phyloP scores from a whole-genome alignment of 169 alveolate species.

The Plasmodium berghei region DNA sequence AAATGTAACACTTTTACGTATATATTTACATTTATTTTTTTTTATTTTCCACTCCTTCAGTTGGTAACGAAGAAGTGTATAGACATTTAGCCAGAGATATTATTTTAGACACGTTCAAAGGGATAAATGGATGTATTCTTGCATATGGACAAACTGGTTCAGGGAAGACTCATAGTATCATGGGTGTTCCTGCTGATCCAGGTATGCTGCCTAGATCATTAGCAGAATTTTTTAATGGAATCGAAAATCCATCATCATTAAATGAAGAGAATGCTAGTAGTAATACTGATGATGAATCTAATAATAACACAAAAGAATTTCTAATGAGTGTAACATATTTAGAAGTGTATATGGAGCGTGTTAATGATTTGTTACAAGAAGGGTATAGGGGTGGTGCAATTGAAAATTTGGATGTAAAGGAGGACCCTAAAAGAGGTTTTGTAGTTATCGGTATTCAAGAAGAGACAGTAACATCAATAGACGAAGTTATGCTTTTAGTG shows the following conservation, averaged over 20 bases:
- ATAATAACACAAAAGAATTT: constrained; percentile 85
- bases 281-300: constrained; percentile 81
- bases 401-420: constrained; percentile 87
- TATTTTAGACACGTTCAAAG: constrained; percentile 84
- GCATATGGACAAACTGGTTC: constrained; percentile 88
- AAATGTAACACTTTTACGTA: no score
- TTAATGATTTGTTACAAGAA: constrained; percentile 87
- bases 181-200: constrained; percentile 88
- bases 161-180: constrained; percentile 85
- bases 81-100: constrained; percentile 84
- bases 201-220: constrained; percentile 86
- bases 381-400: constrained; percentile 83
- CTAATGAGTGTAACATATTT: constrained; percentile 88
- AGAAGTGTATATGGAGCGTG: constrained; percentile 90
- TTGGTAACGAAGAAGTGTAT: constrained; percentile 84
- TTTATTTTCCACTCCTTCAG: constrained; percentile 26
- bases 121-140: constrained; percentile 86
- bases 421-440: constrained; percentile 90
- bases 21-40: not conserved
- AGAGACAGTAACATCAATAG: constrained; percentile 86
- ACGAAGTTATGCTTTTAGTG: constrained; percentile 84
- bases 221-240: constrained; percentile 87
- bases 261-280: constrained; percentile 82
- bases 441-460: constrained; percentile 87
- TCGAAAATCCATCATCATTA: constrained; percentile 82